Base-by-base conservation (phyloP, 805 yeast genomes). In the Ogataea kodamae region DNA sequence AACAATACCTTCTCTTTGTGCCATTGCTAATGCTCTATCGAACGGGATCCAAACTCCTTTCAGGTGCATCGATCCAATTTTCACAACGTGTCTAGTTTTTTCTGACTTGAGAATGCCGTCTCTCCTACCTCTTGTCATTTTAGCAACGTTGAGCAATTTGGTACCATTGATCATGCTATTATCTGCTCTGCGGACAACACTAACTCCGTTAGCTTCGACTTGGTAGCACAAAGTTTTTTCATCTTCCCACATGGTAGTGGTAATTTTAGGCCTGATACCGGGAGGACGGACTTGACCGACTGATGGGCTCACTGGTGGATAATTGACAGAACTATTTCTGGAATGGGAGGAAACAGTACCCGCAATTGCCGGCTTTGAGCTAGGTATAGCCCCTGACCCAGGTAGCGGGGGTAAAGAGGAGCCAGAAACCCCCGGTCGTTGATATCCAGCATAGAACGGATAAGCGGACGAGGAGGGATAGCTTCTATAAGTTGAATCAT, bases 31-130 rank as follows among this genome's bases (percentile, higher is more conserved):
- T 3, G 83, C 83, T 40, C 83, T 61, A 50, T 77, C 82, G 54
- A 77, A 77, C 5, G 84, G 83, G 29, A 78, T 76, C 84, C 84
- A 78, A 17, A 78, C 83, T 20, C 84, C 84, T 52, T 78, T 78
- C 44, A 78, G 61, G 50, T 77, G 80, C 81, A 78, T 76, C 9
- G 79, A 72, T n/a, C 84, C 84, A 49, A 78, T 75, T 55, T 77
- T 78, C 17, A 78, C 82, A 25, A 78, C 83, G 48, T 76, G 76
- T 30, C 83, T 62, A 17, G 72, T 71, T 50, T 76, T 78, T 52
- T 78, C 84, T 36, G 70, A 63, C 56, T 78, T 77, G 37, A 78
- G 62, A 35, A 78, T 78, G n/a, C 84, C 83, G 54, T 78, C 83
- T 53, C 84, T 65, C 38, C 82, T 64, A 12, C 84, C 84, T 48